Base-by-base conservation (phyloP, 495 filamentous ascomycete genomes). In the Xylaria acuta region DNA sequence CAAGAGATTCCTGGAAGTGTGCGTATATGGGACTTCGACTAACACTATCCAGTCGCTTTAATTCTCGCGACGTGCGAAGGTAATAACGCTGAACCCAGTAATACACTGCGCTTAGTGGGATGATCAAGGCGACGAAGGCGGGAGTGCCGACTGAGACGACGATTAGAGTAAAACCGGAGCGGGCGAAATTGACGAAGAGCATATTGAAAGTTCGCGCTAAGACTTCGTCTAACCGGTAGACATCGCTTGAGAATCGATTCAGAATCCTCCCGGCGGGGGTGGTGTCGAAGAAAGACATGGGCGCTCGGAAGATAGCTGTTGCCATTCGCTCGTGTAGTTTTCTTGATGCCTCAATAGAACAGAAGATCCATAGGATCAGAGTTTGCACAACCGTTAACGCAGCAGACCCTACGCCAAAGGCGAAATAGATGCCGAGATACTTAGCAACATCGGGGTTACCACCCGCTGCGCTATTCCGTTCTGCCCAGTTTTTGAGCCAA, bases 261-360 rank as follows among this genome's bases (percentile, higher is more conserved):
- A 99, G 86, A 75, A 99, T 98, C 25, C 97, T 90, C 22, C 97
- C 97, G 69, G 95, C 94, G n/a, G 96, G 96, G 3, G 96, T 99
- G 14, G 95, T 97, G 80, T 99, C 97, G 75, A 99, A 99, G 82
- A 99, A 99, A 75, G 89, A 94, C 97, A 99, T 99, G 32, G 97
- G 97, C 20, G 94, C 96, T 77, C 96, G 90, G 86, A 99, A 99
- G 75, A 98, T 98, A 7, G 97, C 94, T 75, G 92, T 94, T 54
- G 97, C 97, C 97, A 99, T 99, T 70, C 93, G 90, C 82, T 99
- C 95, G 80, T 99, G 97, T 36, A 99, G 88, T 82, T 98, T 98
- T 25, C 95, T 89, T 49, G 94, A 97, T 63, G 97, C 97, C 88
- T 98, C 95, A 72, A 99, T 98, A 3, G 97, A 97, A 82, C 97